Conservation (phyloP, 768 basidiomycete genomes). For the Mycena rosella region DNA sequence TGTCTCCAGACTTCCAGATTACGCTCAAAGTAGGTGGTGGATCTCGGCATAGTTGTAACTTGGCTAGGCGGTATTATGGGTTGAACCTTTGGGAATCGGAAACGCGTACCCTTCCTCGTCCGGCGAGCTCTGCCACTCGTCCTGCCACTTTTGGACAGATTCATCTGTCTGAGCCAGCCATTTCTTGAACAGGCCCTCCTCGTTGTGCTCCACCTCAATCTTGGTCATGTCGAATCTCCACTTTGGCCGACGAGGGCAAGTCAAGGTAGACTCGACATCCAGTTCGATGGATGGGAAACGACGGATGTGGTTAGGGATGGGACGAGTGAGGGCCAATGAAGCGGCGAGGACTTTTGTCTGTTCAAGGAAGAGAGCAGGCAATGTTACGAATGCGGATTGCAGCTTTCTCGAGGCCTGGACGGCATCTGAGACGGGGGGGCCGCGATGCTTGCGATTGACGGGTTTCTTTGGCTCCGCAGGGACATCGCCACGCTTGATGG, state of each 20-base stretch:
- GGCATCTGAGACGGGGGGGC: slow-evolving; percentile 44
- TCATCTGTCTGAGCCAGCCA: slow-evolving; percentile 81
- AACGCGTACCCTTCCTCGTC: slow-evolving; percentile 7
- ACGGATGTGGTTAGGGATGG: slow-evolving; percentile 55
- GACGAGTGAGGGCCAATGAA: slow-evolving; percentile 64
- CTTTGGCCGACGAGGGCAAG: slow-evolving; percentile 81
- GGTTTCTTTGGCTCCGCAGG: slow-evolving; percentile 51
- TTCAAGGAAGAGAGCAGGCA: slow-evolving; percentile 71
- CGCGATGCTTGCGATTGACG: slow-evolving; percentile 45
- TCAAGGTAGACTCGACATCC: slow-evolving; percentile 41
- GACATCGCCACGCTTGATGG: slow-evolving; percentile 84
- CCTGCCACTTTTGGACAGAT: slow-evolving; percentile 62
- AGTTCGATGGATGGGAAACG: slow-evolving; percentile 14
- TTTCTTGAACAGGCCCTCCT: slow-evolving; percentile 77
- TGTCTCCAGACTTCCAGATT: slow-evolving; percentile 97
- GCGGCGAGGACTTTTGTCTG: slow-evolving; percentile 69
- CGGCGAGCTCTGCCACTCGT: slow-evolving; percentile 43
- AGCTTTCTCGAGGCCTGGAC: slow-evolving; percentile 63
- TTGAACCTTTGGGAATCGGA: neutral
- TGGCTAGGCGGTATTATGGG: neutral
- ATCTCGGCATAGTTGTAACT: slow-evolving; percentile 61
- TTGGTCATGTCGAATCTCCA: slow-evolving; percentile 92
- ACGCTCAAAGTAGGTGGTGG: slow-evolving; percentile 87
- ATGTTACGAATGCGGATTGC: slow-evolving; percentile 78
- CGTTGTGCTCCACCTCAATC: slow-evolving; percentile 90